Conservation (phyloP, 306 rosid species). For the Ormosia emarginata region DNA sequence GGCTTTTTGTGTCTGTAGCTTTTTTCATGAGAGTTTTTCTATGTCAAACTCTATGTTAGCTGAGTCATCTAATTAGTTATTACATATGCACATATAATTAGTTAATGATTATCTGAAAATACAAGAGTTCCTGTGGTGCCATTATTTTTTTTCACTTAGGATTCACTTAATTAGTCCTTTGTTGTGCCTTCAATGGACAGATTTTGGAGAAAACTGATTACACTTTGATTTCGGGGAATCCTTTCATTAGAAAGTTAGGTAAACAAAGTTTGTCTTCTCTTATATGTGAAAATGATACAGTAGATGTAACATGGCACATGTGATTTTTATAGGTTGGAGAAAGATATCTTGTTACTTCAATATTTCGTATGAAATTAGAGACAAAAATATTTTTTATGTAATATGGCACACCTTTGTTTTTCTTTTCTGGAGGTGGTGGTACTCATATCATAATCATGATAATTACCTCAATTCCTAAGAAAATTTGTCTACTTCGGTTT, state of each 20-base stretch:
- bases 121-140: background rate
- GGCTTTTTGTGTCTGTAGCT: too few species aligned
- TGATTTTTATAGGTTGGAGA: conserved; percentile 80
- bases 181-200: conserved; percentile 39
- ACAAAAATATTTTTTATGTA: conserved; percentile 73
- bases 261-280: background rate
- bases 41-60: too few species aligned
- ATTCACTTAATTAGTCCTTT: conserved; percentile 7
- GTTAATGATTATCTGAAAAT: background rate
- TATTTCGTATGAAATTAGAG: conserved; percentile 88
- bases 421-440: too few species aligned
- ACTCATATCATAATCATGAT: background rate
- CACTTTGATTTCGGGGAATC: conserved; percentile 62
- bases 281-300: background rate
- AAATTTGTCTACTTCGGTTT: background rate
- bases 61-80: too few species aligned
- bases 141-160: background rate
- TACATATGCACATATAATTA: too few species aligned
- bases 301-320: conserved; percentile 4
- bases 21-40: too few species aligned
- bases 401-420: too few species aligned
- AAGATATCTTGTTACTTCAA: conserved; percentile 93
- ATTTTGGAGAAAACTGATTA: conserved; percentile 85
- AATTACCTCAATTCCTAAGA: background rate
- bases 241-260: conserved; percentile 90